These are phyloP conservation scores for Curvularia hawaiiensis DNA, from an alignment of 2,329 filamentous ascomycete genomes.

Conservation along the genomic window DNA sequence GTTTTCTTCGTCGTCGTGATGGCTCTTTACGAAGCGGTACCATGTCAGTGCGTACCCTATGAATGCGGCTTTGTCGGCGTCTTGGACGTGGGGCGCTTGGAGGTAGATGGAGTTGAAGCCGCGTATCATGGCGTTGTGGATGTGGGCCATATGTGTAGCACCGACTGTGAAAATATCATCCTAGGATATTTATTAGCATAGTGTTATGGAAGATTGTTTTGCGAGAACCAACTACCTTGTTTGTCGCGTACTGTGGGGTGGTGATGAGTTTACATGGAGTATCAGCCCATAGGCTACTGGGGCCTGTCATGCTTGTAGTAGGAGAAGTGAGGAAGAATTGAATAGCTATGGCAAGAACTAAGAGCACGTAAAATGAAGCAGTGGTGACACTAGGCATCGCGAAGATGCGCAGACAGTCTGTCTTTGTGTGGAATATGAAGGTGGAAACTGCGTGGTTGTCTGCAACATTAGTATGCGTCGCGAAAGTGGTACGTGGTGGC, in stretches of 20 bases:
- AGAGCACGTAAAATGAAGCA: slow-evolving; percentile 10
- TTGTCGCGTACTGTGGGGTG: slow-evolving; percentile 40
- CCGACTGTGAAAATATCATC: slow-evolving; percentile 42
- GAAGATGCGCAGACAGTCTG: neutral
- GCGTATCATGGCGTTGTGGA: slow-evolving; percentile 50
- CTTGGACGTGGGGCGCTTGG: slow-evolving; percentile 42
- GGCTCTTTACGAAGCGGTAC: slow-evolving; percentile 43
- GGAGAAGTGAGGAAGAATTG: slow-evolving; percentile 11
- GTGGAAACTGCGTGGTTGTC: neutral
- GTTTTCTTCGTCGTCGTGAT: slow-evolving; percentile 47
- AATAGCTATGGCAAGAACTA: slow-evolving; percentile 10
- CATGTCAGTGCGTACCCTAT: slow-evolving; percentile 44
- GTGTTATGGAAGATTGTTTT: neutral
- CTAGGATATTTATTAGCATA: slow-evolving; percentile 14
- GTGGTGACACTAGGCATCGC: slow-evolving; percentile 17
- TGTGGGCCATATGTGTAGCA: slow-evolving; percentile 46
- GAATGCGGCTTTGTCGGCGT: slow-evolving; percentile 42
- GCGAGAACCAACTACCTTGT: slow-evolving; percentile 24
- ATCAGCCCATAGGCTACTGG: slow-evolving; percentile 38
- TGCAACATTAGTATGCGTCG: slow-evolving; percentile 9
- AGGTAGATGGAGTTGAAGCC: slow-evolving; percentile 50
- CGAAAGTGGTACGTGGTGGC: slow-evolving; percentile 23
- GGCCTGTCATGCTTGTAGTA: slow-evolving; percentile 1
- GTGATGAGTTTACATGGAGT: slow-evolving; percentile 32
- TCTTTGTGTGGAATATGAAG: neutral